Evolutionary conservation across 768 basidiomycete genomes (phyloP).

Genomic region (Termitomyces bulborhizus): DNA sequence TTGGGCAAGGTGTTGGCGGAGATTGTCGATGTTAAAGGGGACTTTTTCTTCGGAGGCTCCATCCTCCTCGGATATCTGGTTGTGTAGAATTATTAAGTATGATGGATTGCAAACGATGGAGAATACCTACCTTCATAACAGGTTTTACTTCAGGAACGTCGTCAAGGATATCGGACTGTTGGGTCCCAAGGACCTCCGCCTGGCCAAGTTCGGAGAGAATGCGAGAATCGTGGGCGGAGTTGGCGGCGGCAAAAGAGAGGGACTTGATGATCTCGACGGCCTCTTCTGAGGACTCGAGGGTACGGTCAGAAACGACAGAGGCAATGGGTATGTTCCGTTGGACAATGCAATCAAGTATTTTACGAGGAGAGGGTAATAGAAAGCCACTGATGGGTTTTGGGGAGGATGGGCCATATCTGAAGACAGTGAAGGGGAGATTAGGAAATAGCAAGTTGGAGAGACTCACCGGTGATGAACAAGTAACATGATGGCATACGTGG

Average conservation of each 20-base stretch:
- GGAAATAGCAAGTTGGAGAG: neutral
- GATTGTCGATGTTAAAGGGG: constrained; percentile 70
- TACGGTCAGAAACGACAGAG: constrained; percentile 51
- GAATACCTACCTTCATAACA: constrained; percentile 36
- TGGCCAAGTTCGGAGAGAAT: constrained; percentile 54
- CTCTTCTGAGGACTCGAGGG: constrained; percentile 47
- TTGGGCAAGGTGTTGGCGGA: constrained; percentile 63
- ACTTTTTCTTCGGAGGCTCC: constrained; percentile 30
- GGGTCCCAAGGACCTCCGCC: constrained; percentile 38
- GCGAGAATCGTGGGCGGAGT: constrained; percentile 35
- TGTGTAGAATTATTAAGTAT: too few relatives aligned
- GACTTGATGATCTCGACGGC: constrained; percentile 47
- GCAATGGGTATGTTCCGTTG: constrained; percentile 44
- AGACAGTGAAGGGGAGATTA: too few relatives aligned
- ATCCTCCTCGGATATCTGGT: constrained; percentile 8
- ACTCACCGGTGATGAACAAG: constrained; percentile 48
- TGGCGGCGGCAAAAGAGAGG: constrained; percentile 56
- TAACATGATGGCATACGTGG: constrained; percentile 69
- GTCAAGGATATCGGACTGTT: constrained; percentile 35
- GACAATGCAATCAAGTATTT: constrained; percentile 39
- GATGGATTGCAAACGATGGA: too few relatives aligned
- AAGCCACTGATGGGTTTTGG: constrained; percentile 12
- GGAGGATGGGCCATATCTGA: constrained; percentile 34
- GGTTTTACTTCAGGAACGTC: constrained; percentile 58
- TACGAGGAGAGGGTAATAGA: constrained; percentile 17